These are phyloP conservation scores for Zygosaccharomyces pseudorouxii DNA, from an alignment of 805 yeast species.

Conservation along the genomic window DNA sequence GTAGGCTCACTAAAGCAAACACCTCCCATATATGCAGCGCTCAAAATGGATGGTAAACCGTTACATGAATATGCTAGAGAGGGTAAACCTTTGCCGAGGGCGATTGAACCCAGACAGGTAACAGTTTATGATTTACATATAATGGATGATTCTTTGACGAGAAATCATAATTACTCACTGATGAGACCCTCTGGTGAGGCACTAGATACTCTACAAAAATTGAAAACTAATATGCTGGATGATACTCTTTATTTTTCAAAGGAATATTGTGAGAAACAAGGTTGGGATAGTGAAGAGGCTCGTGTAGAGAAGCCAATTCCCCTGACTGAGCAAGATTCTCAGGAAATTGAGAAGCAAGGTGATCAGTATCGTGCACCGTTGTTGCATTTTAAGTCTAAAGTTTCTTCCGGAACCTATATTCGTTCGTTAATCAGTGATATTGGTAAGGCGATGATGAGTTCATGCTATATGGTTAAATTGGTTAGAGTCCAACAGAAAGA, in stretches of 20 bases:
- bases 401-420: slow-evolving; percentile 93
- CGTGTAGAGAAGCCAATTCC: slow-evolving; percentile 39
- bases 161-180: slow-evolving; percentile 51
- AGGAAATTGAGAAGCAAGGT: slow-evolving; percentile 30
- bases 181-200: slow-evolving; percentile 36
- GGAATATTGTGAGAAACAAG: slow-evolving; percentile 46
- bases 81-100: slow-evolving; percentile 76
- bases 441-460: slow-evolving; percentile 73
- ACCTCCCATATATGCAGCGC: slow-evolving; percentile 92
- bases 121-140: slow-evolving; percentile 52
- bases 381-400: slow-evolving; percentile 68
- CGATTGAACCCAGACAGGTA: slow-evolving; percentile 75
- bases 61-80: slow-evolving; percentile 91
- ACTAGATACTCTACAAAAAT: slow-evolving; percentile 23
- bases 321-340: slow-evolving; percentile 35
- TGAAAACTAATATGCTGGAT: slow-evolving; percentile 55
- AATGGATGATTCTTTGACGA: slow-evolving; percentile 44
- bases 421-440: slow-evolving; percentile 85
- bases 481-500: slow-evolving; percentile 72
- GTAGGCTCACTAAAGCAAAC: slow-evolving; percentile 81
- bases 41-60: slow-evolving; percentile 92
- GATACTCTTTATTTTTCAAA: slow-evolving; percentile 57
- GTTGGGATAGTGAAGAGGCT: slow-evolving; percentile 39
- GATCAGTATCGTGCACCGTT: slow-evolving; percentile 55
- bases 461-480: slow-evolving; percentile 84